phyloP scores from a whole-genome alignment of 768 basidiomycete species.

The Amanita phalloides region DNA sequence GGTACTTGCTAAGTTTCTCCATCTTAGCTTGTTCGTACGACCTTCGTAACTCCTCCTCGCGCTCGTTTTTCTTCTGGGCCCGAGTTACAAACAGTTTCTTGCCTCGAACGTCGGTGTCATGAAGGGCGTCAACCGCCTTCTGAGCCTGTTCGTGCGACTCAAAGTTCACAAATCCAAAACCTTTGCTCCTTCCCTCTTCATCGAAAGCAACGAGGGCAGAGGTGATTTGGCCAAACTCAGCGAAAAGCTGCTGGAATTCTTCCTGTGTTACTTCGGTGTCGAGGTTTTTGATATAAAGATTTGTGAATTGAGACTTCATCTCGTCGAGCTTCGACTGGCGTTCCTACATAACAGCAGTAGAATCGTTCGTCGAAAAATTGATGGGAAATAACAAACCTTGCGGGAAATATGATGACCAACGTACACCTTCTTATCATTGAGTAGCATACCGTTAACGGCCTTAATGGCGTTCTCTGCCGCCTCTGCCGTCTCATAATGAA shows the following conservation, averaged over 20 bases:
- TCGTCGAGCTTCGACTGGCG: constrained; percentile 98
- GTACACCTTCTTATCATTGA: constrained; percentile 99
- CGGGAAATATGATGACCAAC: constrained; percentile 96
- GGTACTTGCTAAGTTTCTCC: constrained; percentile 97
- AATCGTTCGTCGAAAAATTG: not conserved
- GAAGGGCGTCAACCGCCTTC: constrained; percentile 78
- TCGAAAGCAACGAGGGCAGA: constrained; percentile 81
- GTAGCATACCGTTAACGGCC: constrained; percentile 96
- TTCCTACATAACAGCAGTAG: constrained; percentile 38
- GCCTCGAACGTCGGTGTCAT: constrained; percentile 78
- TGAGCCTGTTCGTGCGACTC: constrained; percentile 89
- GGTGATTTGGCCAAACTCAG: constrained; percentile 70
- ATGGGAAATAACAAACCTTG: constrained; percentile 45
- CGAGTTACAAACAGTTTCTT: constrained; percentile 91
- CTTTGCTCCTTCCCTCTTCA: constrained; percentile 87
- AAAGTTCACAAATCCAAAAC: constrained; percentile 98
- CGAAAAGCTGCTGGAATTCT: constrained; percentile 79
- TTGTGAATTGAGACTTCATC: constrained; percentile 95
- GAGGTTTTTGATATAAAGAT: constrained; percentile 97
- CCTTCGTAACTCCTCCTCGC: constrained; percentile 90
- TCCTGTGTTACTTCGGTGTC: constrained; percentile 76
- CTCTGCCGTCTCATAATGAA: constrained; percentile 97
- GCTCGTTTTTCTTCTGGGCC: constrained; percentile 97
- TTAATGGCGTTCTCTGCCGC: constrained; percentile 95
- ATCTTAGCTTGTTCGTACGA: constrained; percentile 93